These are phyloP conservation scores for Candolleomyces efflorescens DNA, from an alignment of 768 basidiomycete genomes.

Conservation along the genomic window DNA sequence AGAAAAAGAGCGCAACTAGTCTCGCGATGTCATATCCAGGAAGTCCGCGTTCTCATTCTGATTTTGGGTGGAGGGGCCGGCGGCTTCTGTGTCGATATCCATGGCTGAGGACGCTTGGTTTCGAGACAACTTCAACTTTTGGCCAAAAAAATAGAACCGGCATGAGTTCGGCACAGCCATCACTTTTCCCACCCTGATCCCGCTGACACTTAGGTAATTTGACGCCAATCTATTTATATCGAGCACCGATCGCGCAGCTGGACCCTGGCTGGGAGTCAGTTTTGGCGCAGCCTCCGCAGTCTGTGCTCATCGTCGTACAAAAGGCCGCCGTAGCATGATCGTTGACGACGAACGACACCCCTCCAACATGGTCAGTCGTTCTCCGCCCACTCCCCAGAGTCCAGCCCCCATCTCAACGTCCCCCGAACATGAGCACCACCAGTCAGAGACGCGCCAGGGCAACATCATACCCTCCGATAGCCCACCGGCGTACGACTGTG, in stretches of 20 bases:
- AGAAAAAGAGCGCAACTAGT: slow-evolving; percentile 61
- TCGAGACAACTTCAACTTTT: background rate
- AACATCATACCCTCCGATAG: slow-evolving; percentile 7
- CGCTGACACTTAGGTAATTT: background rate
- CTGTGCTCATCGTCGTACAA: background rate
- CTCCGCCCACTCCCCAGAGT: background rate
- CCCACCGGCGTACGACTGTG: slow-evolving; percentile 15
- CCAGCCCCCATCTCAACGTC: background rate
- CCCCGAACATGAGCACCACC: background rate
- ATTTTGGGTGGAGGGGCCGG: slow-evolving; percentile 22
- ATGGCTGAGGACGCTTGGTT: background rate
- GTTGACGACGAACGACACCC: background rate
- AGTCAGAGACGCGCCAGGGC: background rate
- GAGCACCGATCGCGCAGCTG: no score
- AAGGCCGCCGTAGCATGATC: background rate
- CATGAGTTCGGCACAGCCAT: background rate
- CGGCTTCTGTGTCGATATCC: slow-evolving; percentile 16
- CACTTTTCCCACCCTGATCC: background rate
- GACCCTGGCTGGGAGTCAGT: no score
- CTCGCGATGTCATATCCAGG: slow-evolving; percentile 73
- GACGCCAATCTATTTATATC: no score
- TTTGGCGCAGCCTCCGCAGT: background rate
- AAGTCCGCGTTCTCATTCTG: slow-evolving; percentile 16
- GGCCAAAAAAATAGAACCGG: background rate
- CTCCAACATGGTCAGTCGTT: slow-evolving; percentile 6